Evolutionary conservation across 2,329 filamentous ascomycete species (phyloP), one percentile per base, ranked within the genome.

Genomic region (Talaromyces funiculosus): DNA sequence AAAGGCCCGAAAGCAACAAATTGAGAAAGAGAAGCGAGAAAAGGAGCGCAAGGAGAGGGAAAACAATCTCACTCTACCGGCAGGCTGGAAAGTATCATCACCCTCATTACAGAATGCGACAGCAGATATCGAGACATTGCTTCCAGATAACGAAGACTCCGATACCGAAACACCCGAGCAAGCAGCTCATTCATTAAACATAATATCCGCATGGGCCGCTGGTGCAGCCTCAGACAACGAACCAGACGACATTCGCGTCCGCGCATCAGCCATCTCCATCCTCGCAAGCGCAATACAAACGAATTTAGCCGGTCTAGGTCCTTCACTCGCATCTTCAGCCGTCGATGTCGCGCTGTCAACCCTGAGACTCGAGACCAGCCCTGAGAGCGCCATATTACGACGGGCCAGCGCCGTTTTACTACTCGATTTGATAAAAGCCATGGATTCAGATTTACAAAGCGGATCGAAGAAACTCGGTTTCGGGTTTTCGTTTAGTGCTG

Each of bases 201-300:
- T 77, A 7, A 62, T 78, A 14, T 66, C 72, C n/a, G 71, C 75
- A 26, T 78, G 75, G 75, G 75, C 72, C 3, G 70, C 73, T 3
- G 75, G 75, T 18, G 69, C 74, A 3, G 62, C 68, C 0, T 64
- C 68, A 8, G 75, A 77, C 54, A 66, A 70, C 22, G 70, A 75
- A 24, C 75, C 75, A n/a, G 76, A 78, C 57, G 76, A 78, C 59
- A 68, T 78, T 1, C 76, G 76, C 12, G 67, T 72, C 1, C 72
- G 76, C 3, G 69, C 76, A n/a, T 78, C 76, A 1, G 76, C 76
- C 14, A 66, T 78, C 3, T 78, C 76, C 2, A 74, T 78, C 31
- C 69, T 78, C 4, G 75, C 74, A 3, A 74, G 73, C 1, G 75
- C 75, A 0, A 69, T 78, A 1, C 70, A 75, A 51, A 75, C 72